A percentile compares a stretch with the other conserved stretches of the same genome.
Conservation (phyloP, 129 eudicot genomes). For the Flaveria trinervia region DNA sequence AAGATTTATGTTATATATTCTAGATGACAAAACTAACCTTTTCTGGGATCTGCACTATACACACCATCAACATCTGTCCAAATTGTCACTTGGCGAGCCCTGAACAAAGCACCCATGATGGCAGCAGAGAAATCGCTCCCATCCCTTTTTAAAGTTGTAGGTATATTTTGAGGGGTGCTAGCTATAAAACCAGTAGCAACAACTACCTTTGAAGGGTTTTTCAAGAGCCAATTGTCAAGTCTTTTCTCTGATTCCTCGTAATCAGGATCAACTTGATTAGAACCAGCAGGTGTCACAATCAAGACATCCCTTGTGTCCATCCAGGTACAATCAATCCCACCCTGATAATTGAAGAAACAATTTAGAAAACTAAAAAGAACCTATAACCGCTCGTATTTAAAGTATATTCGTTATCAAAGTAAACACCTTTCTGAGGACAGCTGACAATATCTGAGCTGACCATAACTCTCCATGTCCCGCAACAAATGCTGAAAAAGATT, state of each 20-base stretch:
- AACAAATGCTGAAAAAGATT: constrained; percentile 94
- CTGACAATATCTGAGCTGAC: constrained; percentile 86
- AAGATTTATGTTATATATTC: neutral
- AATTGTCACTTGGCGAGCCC: constrained; percentile 90
- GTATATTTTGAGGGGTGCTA: constrained; percentile 84
- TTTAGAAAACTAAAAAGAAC: neutral
- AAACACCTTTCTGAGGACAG: constrained; percentile 71
- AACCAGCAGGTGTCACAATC: constrained; percentile 83
- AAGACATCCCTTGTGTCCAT: constrained; percentile 95
- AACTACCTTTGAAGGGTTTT: constrained; percentile 62
- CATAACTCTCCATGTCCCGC: constrained; percentile 99
- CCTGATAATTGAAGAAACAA: constrained; percentile 38
- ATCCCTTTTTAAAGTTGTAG: constrained; percentile 94
- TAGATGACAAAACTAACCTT: constrained; percentile 56
- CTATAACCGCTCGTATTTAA: constrained; percentile 7
- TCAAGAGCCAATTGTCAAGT: constrained; percentile 74
- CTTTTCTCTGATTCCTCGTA: constrained; percentile 77
- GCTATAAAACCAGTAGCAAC: constrained; percentile 98
- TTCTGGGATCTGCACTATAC: constrained; percentile 98
- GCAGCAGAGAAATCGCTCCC: constrained; percentile 99
- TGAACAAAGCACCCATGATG: constrained; percentile 87
- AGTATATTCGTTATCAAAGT: constrained; percentile 15
- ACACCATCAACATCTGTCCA: constrained; percentile 99
- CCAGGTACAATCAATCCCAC: constrained; percentile 82
- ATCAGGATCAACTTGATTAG: constrained; percentile 98